Evolutionary conservation across 2,329 filamentous ascomycete genomes (phyloP), one percentile per base, ranked within the genome.

Genomic region (Orbilia blumenaviensis): DNA sequence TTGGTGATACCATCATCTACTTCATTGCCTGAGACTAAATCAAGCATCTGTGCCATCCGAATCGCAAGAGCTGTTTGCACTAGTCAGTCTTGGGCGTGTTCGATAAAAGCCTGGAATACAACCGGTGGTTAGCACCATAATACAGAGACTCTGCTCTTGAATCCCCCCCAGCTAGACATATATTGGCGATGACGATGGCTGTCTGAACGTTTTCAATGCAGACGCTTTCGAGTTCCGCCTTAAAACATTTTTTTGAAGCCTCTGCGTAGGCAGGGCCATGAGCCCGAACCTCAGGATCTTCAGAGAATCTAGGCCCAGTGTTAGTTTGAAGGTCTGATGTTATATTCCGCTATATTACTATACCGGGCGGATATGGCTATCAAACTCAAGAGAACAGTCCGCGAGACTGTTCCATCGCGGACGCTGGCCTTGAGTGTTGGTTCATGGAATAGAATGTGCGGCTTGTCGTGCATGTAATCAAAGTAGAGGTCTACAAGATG

Each of bases 171-270:
- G 80, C 82, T 12, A 81, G 72, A 41, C 72, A 82, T 23, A 81
- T 81, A 27, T 82, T 83, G 3, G 80, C 82, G 0, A 83, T 77
- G 0, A 83, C 58, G 5, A 83, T 81, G 2, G 81, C 82, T 0
- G 82, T 80, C 54, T 83, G 82, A 2, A 83, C 78, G 27, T 81
- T 83, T 34, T 83, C 82, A 1, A 83, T 69, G 29, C 81, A 81
- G 5, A 82, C 72, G 14, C 81, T 72, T 46, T 82, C 82, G 0
- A 83, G 62, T 12, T 82, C 79, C 0, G 78, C 75, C 18, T 82
- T 81, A 0, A 83, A 62, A 18, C 66, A 44, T n/a, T 48, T 54
- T 56, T 79, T 80, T 18, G 80, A 79, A 16, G 63, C 67, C 14
- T 60, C 25, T 1, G 78, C 68, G 56, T 74, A 81, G 5, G 23